Conservation (phyloP, 805 yeast genomes). For the Myxozyma sirexii region DNA sequence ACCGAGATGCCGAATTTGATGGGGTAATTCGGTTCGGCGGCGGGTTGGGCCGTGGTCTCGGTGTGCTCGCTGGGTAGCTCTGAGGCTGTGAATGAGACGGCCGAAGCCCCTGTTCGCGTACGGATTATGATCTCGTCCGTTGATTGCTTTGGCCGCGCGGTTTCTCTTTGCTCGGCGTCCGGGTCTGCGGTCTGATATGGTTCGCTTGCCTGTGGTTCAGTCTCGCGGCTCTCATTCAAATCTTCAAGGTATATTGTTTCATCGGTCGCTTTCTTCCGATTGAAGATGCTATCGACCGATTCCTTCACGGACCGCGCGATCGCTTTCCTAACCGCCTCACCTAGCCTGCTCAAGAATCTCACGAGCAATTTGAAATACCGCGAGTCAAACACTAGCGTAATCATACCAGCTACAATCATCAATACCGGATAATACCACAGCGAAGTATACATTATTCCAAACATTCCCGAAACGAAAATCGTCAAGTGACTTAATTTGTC, state of each 20-base stretch:
- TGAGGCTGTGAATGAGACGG: neutral
- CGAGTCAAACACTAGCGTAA: slow-evolving; percentile 21
- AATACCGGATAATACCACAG: slow-evolving; percentile 31
- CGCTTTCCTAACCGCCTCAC: neutral
- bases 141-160: neutral
- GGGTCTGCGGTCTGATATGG: neutral
- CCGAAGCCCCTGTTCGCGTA: neutral
- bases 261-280: neutral
- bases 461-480: slow-evolving; percentile 25
- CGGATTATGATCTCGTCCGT: neutral
- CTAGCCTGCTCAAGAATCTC: neutral
- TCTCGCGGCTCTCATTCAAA: too few relatives aligned
- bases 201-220: neutral
- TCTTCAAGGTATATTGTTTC: slow-evolving; percentile 1
- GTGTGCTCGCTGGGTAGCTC: neutral
- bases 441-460: slow-evolving; percentile 27
- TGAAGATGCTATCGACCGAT: neutral
- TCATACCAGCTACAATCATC: slow-evolving; percentile 26
- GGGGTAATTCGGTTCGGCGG: slow-evolving; percentile 2
- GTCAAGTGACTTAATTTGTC: slow-evolving; percentile 26
- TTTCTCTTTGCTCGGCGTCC: neutral
- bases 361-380: slow-evolving; percentile 4
- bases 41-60: slow-evolving; percentile 1
- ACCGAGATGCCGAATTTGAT: slow-evolving; percentile 3
- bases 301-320: neutral